phyloP scores from a whole-genome alignment of 768 basidiomycete species.

The Termitomyces titanicus region DNA sequence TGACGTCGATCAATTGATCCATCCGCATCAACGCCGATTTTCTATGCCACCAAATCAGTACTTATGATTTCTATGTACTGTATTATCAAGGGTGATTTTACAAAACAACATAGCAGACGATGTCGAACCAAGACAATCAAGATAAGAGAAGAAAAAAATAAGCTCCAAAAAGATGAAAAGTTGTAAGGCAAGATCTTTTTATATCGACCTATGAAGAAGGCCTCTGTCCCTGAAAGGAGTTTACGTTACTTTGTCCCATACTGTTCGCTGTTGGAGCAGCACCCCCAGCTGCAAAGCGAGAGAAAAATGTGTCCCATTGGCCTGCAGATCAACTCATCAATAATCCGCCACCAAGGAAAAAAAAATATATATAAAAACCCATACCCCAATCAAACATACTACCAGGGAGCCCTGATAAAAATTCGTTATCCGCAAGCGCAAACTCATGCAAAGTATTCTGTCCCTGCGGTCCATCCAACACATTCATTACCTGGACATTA shows the following conservation, averaged over 20 bases:
- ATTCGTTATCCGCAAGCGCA: conserved; percentile 62
- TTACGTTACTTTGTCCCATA: conserved; percentile 18
- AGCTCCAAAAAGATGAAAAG: neutral
- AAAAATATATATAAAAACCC: conserved; percentile 16
- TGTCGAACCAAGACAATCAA: neutral
- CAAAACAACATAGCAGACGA: neutral
- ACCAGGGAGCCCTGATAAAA: conserved; percentile 77
- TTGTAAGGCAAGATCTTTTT: no score
- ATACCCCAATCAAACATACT: conserved; percentile 87
- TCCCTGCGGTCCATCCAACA: conserved; percentile 59
- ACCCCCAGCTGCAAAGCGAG: conserved; percentile 40
- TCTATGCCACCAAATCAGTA: neutral
- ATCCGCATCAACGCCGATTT: no score
- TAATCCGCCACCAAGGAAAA: conserved; percentile 1
- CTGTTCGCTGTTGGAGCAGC: conserved; percentile 15
- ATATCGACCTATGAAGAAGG: conserved; percentile 4
- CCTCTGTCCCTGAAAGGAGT: conserved; percentile 17
- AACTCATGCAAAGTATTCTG: conserved; percentile 57
- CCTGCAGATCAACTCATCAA: conserved; percentile 33
- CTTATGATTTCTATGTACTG: neutral
- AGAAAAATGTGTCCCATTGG: conserved; percentile 83
- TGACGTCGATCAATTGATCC: neutral
- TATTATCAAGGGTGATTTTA: neutral
- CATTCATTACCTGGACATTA: conserved; percentile 77
- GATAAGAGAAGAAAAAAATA: neutral